Percentiles rank a stretch among this genome's conserved stretches.
Conservation (phyloP, 805 yeast species). For the Cyberlindnera meyerae region DNA sequence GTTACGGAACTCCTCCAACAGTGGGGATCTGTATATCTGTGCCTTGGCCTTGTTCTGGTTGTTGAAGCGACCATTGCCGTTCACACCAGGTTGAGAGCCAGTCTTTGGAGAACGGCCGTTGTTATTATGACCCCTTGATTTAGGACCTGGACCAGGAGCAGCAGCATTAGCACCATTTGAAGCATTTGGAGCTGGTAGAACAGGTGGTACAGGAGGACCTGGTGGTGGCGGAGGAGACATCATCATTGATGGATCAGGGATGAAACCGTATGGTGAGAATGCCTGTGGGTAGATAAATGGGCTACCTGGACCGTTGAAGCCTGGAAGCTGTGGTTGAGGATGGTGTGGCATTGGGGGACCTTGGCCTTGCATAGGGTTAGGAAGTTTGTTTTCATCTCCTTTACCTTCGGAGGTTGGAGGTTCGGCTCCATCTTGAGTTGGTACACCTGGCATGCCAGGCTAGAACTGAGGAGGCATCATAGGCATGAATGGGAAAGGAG, state of each 20-base stretch:
- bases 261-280: conserved; percentile 25
- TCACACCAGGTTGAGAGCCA: conserved; percentile 16
- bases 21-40: conserved; percentile 67
- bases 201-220: conserved; percentile 9
- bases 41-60: conserved; percentile 23
- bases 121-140: conserved; percentile 9
- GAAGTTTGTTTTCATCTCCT: too few relatives aligned
- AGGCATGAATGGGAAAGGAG: conserved; percentile 34
- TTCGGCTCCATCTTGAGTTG: not conserved
- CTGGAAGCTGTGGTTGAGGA: conserved; percentile 15
- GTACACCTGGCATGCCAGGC: conserved; percentile 4
- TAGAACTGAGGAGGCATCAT: conserved; percentile 25
- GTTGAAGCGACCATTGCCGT: conserved; percentile 9
- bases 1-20: conserved; percentile 79
- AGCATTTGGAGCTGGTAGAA: conserved; percentile 4
- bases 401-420: not conserved
- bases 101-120: conserved; percentile 24
- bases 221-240: conserved; percentile 1
- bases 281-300: conserved; percentile 27
- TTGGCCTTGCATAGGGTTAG: too few relatives aligned
- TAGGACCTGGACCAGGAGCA: not conserved
- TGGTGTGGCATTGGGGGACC: conserved; percentile 19
- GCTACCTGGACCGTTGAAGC: conserved; percentile 11
- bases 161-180: not conserved
- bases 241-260: conserved; percentile 17